Evolutionary conservation across 352 stramenopile genomes (phyloP).

Genomic region (Phytophthora boehmeriae): DNA sequence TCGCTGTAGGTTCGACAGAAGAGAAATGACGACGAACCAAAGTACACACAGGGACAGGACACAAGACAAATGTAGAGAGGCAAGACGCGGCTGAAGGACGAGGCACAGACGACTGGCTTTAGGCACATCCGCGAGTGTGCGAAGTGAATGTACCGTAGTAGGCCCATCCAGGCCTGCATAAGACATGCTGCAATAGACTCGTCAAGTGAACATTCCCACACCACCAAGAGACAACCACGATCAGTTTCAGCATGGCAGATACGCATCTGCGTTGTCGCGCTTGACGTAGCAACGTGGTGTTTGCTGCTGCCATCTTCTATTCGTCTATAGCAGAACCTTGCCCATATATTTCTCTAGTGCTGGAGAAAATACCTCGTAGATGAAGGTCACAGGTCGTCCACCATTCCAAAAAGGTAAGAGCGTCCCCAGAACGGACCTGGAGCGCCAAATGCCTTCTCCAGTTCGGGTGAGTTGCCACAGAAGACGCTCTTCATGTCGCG

Average conservation of each 20-base stretch:
- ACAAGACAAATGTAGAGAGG: slow-evolving; percentile 12
- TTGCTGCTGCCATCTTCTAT: background rate
- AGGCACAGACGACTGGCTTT: slow-evolving; percentile 10
- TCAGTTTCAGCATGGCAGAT: background rate
- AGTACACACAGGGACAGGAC: slow-evolving; percentile 20
- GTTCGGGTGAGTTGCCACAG: slow-evolving; percentile 53
- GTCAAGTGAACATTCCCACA: slow-evolving; percentile 23
- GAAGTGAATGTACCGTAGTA: too few relatives aligned
- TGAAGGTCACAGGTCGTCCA: slow-evolving; percentile 78
- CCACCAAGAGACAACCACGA: background rate
- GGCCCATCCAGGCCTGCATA: slow-evolving; percentile 11
- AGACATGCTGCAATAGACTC: slow-evolving; percentile 33
- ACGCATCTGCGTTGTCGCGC: slow-evolving; percentile 17
- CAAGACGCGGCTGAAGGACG: slow-evolving; percentile 7
- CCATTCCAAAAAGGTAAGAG: slow-evolving; percentile 87
- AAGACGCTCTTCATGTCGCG: slow-evolving; percentile 87
- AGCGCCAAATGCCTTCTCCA: slow-evolving; percentile 73
- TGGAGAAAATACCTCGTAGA: slow-evolving; percentile 90
- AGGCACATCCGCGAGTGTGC: slow-evolving; percentile 3
- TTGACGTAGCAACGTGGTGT: slow-evolving; percentile 2
- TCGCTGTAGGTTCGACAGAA: slow-evolving; percentile 55
- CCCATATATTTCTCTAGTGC: slow-evolving; percentile 82
- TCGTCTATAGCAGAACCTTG: slow-evolving; percentile 47
- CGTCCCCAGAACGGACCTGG: slow-evolving; percentile 81
- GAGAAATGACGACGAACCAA: slow-evolving; percentile 5